Percentiles rank a stretch among this genome's conserved stretches.
Evolutionary conservation across 164 flowering plant species (phyloP).

Genomic region (Umbilicus rupestris): DNA sequence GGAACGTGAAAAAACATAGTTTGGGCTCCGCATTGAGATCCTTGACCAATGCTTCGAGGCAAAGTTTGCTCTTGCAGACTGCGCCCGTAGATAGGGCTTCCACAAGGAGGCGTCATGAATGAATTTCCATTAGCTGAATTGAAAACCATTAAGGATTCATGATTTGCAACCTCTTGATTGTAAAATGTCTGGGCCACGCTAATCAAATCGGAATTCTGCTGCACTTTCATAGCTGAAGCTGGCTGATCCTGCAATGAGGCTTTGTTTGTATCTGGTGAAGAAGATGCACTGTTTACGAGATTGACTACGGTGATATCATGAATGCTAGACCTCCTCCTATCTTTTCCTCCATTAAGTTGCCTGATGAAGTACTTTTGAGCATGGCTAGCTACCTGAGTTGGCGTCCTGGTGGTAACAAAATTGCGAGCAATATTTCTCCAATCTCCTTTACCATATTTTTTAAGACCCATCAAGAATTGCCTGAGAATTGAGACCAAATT

Average conservation of each 20-base stretch:
- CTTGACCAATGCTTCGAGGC: conserved; percentile 22
- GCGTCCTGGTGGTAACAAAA: conserved; percentile 46
- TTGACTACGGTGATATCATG: conserved; percentile 57
- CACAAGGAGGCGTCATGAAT: conserved; percentile 25
- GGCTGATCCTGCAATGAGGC: conserved; percentile 17
- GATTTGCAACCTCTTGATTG: conserved; percentile 21
- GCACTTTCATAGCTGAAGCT: conserved; percentile 16
- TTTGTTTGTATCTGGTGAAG: conserved; percentile 28
- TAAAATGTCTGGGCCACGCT: conserved; percentile 15
- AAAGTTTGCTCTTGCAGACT: conserved; percentile 30
- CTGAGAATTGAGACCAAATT: conserved; percentile 20
- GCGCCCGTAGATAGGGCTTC: conserved; percentile 26
- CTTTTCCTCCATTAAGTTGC: conserved; percentile 57
- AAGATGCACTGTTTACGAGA: conserved; percentile 30
- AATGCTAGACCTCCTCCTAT: conserved; percentile 61
- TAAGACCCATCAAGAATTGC: conserved; percentile 52
- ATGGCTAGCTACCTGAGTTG: conserved; percentile 71
- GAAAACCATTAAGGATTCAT: conserved; percentile 21
- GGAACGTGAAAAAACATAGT: not conserved
- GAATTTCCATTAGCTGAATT: conserved; percentile 20
- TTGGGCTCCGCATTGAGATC: conserved; percentile 27
- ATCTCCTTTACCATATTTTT: conserved; percentile 60
- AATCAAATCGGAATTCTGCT: conserved; percentile 18
- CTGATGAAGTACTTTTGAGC: conserved; percentile 69
- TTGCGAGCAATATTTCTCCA: conserved; percentile 65